Evolutionary conservation across 176 grass and related monocot species (phyloP).

Genomic region (Juncus effusus): DNA sequence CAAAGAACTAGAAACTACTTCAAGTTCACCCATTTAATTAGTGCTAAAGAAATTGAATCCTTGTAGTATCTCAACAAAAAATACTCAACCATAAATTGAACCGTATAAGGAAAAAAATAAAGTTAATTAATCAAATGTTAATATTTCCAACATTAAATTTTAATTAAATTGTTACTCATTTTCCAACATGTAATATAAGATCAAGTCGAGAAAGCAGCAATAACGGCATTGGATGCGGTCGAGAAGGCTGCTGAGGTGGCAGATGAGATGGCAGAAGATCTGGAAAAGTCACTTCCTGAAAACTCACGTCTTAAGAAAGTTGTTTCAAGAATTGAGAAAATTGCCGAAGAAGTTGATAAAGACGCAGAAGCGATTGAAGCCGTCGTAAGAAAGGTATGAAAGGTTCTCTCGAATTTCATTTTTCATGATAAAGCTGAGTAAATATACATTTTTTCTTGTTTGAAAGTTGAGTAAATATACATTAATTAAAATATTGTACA

Average conservation of each 20-base stretch:
- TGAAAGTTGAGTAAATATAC: no score
- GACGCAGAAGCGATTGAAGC: conserved; percentile 52
- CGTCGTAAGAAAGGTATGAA: conserved; percentile 47
- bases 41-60: no score
- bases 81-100: no score
- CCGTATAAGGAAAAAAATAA: no score
- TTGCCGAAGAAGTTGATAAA: conserved; percentile 54
- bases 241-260: conserved; percentile 53
- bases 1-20: background rate
- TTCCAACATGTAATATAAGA: conserved; percentile 29
- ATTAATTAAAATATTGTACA: no score
- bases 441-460: no score
- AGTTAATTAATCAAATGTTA: no score
- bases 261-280: conserved; percentile 45
- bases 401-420: background rate
- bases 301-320: conserved; percentile 40
- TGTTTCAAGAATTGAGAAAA: conserved; percentile 35
- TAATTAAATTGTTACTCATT: conserved; percentile 17
- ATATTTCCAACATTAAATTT: background rate
- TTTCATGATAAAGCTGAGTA: background rate
- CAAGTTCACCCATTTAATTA: no score
- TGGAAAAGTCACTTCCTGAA: conserved; percentile 41
- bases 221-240: conserved; percentile 35
- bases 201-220: conserved; percentile 26
- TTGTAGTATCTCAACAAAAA: no score